Evolutionary conservation across 208 protist species (phyloP), one percentile per base, ranked within the genome.

Genomic region (Borovskyia barvae): DNA sequence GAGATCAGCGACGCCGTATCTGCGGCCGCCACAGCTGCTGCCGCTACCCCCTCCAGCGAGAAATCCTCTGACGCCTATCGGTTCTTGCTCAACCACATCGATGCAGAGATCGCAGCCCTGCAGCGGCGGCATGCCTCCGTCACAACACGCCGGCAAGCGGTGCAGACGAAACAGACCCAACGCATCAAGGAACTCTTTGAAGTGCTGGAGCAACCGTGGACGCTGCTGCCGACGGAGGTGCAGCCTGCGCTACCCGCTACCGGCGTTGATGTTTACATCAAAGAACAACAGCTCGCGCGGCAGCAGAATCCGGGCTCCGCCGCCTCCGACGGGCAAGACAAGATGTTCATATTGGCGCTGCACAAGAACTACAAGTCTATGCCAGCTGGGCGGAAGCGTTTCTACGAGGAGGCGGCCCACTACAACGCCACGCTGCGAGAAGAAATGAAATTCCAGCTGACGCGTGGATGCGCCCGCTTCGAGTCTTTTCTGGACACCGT

Each of bases 1-100:
- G 11, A 14, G 15, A 25, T 6, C 32, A 37, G n/a, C 15, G 30
- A 39, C 19, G 9, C 20, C 35, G 24, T 3, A 8, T 25, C 3
- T 3, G 50, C 39, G 6, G 26, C 15, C 6, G 32, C 17, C 0
- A 37, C 5, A 19, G 35, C 36, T 3, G 54, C 17, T 5, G 55
- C 20, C 22, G 33, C 36, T 20, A 63, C 33, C 19, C 17, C 65
- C 29, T 47, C 43, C 24, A 54, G 39, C 17, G 61, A 32, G 14
- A 51, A 53, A 49, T 81, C 79, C n/a, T 50, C 67, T 12, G 83
- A 90, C 40, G 83, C 84, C 58, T 91, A 87, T 59, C 72, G 75
- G 28, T 91, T 91, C 41, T 68, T 91, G 9, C 51, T 91, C 17
- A 53, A 85, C 43, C 84, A 91, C 80, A 91, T 91, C 36, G 84